A percentile compares a stretch with the other conserved stretches of the same genome.
Evolutionary conservation across 225 moss, liverwort and hornwort genomes (phyloP).

Genomic region (Marchantia polymorpha): DNA sequence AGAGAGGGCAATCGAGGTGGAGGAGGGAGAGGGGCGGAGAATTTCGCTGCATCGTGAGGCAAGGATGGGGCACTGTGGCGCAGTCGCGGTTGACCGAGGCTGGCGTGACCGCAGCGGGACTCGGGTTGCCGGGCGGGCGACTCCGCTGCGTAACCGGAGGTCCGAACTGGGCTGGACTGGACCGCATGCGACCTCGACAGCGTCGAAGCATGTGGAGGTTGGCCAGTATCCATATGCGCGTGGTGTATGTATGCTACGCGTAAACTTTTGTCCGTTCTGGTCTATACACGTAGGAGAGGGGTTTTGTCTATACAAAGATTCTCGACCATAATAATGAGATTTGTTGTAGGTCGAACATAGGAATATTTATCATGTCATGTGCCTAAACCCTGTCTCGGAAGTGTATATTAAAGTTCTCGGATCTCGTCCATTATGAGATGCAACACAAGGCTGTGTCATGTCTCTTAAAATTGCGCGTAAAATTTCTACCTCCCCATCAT

Average conservation of each 20-base stretch:
- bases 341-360: conserved; percentile 14
- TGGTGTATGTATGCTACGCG: conserved; percentile 15
- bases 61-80: background rate
- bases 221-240: conserved; percentile 11
- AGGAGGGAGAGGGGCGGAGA: background rate
- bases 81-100: background rate
- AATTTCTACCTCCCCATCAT: conserved; percentile 21
- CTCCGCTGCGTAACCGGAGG: too few species aligned
- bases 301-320: conserved; percentile 6
- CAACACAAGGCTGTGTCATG: conserved; percentile 9
- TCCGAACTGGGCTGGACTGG: too few species aligned
- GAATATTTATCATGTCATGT: conserved; percentile 19
- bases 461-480: conserved; percentile 17
- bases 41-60: background rate
- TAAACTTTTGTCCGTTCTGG: conserved; percentile 11
- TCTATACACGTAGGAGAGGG: conserved; percentile 10
- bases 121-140: background rate
- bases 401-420: conserved; percentile 9
- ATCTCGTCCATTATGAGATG: conserved; percentile 16
- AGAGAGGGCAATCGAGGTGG: background rate
- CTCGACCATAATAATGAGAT: conserved; percentile 9
- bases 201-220: conserved; percentile 2
- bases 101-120: background rate
- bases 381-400: conserved; percentile 13
- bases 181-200: too few species aligned